Base-by-base conservation (phyloP, 2,329 filamentous ascomycete genomes). In the Pseudopithomyces maydicus region DNA sequence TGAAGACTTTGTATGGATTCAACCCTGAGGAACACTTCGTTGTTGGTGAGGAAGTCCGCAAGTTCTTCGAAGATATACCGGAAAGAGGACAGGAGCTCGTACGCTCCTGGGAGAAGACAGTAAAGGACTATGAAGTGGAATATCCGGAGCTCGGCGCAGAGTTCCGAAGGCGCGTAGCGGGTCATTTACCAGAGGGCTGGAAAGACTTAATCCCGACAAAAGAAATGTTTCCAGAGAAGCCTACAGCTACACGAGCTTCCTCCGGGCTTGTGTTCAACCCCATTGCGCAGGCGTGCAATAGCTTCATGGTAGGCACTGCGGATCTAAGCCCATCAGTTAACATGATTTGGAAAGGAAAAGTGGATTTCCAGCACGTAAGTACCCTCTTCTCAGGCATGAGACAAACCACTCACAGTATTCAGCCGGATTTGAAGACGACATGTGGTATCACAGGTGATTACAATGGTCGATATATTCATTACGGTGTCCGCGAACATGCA, bases 231-330 rank as follows among this genome's bases (percentile, higher is more conserved):
- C 79, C 83, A 0, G 77, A 73, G 2, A 70, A 75, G 2, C 76
- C 78, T 0, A 85, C 82, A 1, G 72, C 83, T 0, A 79, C 81
- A 0, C 75, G 83, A 46, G 83, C 83, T 62, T 83, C 81, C 0
- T 77, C 79, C 7, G 81, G 81, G 0, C 65, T 83, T 2, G 77
- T 80, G 1, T 78, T 79, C 56, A 83, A 84, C 56, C 80, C 81
- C 0, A 67, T 85, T 1, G 80, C 83, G 59, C 90, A 97, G 72
- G 92, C 97, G 79, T 79, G 97, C 69, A 97, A 97, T 85, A 82
- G 83, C 70, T 98, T 98, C 89, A 89, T 95, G 79, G 92, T 96
- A 85, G 79, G 91, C 82, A 66, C 57, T 6, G 52, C 59, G 33
- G 89, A 87, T 74, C 75, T 65, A 73, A 89, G 69, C 82, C 80